These are phyloP conservation scores for Aspergillus mulundensis DNA, from an alignment of 495 filamentous ascomycete genomes.

Conservation along the genomic window DNA sequence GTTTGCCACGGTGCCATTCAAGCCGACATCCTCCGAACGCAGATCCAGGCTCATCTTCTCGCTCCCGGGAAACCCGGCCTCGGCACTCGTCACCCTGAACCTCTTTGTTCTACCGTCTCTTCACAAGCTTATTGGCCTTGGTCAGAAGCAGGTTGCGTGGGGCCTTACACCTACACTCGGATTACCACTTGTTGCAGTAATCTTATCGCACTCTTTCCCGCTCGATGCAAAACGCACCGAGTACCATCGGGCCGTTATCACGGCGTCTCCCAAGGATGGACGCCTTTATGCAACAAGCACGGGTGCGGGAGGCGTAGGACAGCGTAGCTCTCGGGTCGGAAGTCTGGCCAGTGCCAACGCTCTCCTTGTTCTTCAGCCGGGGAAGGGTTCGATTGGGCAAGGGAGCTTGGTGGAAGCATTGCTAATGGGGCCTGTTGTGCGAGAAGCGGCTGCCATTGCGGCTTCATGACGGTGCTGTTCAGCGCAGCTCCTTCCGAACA, in stretches of 20 bases:
- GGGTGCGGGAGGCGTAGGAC: slow-evolving; percentile 56
- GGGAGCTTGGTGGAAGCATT: slow-evolving; percentile 57
- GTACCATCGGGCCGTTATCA: slow-evolving; percentile 77
- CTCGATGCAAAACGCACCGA: slow-evolving; percentile 74
- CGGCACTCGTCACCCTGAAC: slow-evolving; percentile 86
- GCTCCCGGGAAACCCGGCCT: slow-evolving; percentile 90
- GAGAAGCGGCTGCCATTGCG: background rate
- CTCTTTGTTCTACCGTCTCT: slow-evolving; percentile 89
- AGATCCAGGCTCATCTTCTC: slow-evolving; percentile 75
- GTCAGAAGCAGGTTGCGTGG: slow-evolving; percentile 35
- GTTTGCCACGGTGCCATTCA: slow-evolving; percentile 80
- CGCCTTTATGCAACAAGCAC: slow-evolving; percentile 74
- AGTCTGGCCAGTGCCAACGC: slow-evolving; percentile 87
- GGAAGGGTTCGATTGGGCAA: slow-evolving; percentile 43
- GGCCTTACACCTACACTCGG: slow-evolving; percentile 46
- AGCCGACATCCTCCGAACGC: slow-evolving; percentile 39
- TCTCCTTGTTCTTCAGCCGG: slow-evolving; percentile 69
- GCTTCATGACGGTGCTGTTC: background rate
- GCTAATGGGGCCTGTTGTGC: slow-evolving; percentile 50
- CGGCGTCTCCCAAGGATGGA: slow-evolving; percentile 58
- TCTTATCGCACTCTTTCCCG: slow-evolving; percentile 64
- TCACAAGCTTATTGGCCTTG: slow-evolving; percentile 58
- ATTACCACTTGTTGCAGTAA: slow-evolving; percentile 66
- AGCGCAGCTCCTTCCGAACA: background rate
- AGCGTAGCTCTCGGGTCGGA: slow-evolving; percentile 84